These are phyloP conservation scores for Tilletia walkeri DNA, from an alignment of 1,284 basidiomycete genomes.

Conservation along the genomic window DNA sequence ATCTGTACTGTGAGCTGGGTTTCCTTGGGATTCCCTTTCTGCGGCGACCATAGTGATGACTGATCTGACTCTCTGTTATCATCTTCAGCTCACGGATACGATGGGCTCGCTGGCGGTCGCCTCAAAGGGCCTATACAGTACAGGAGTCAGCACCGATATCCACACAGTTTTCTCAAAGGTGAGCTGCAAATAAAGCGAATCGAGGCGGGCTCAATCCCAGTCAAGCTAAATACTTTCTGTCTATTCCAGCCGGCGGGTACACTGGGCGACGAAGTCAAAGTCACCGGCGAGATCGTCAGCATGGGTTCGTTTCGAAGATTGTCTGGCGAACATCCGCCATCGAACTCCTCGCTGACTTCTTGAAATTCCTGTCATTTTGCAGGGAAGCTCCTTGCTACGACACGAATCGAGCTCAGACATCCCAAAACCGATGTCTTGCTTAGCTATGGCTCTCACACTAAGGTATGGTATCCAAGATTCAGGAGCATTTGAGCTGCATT, in stretches of 20 bases:
- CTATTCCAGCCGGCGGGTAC: constrained; percentile 62
- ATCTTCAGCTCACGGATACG: constrained; percentile 65
- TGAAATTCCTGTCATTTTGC: not conserved
- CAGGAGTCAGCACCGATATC: constrained; percentile 81
- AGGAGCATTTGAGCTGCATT: not conserved
- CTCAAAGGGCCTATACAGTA: constrained; percentile 77
- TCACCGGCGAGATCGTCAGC: constrained; percentile 34
- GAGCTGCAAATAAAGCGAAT: not conserved
- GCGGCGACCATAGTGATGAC: not conserved
- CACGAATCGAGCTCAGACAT: constrained; percentile 47
- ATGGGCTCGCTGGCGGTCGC: constrained; percentile 79
- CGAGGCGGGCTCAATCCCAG: not conserved
- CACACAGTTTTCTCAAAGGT: constrained; percentile 73
- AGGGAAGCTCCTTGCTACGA: constrained; percentile 50
- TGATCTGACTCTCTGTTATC: not conserved
- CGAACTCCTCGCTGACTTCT: not conserved
- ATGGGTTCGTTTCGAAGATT: constrained; percentile 29
- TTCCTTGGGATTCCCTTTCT: not conserved
- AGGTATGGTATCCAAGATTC: not conserved
- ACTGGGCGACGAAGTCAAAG: constrained; percentile 32
- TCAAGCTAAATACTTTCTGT: not conserved
- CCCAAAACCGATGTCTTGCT: constrained; percentile 37
- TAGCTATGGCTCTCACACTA: constrained; percentile 13
- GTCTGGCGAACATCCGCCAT: not conserved
- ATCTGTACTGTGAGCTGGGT: constrained; percentile 66